phyloP scores from a whole-genome alignment of 768 basidiomycete genomes.

The Amanita polypyramis region DNA sequence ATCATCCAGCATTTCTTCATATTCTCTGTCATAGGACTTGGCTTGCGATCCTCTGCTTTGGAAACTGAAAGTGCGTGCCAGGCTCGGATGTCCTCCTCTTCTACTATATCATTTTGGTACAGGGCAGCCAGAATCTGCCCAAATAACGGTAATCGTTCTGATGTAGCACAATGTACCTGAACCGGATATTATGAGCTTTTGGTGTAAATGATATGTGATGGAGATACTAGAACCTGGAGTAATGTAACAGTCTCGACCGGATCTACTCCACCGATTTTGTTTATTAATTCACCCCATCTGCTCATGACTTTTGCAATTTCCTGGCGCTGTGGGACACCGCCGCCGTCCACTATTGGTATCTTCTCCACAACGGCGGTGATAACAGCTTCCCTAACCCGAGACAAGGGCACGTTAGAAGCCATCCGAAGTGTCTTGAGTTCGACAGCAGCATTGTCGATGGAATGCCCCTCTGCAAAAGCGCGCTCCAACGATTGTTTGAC shows the following conservation, averaged over 20 bases:
- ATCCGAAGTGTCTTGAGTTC: constrained; percentile 95
- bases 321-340: constrained; percentile 45
- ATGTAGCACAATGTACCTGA: constrained; percentile 57
- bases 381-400: constrained; percentile 82
- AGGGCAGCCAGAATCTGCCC: constrained; percentile 76
- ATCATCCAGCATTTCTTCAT: constrained; percentile 60
- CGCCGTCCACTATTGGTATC: constrained; percentile 51
- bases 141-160: constrained; percentile 60
- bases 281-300: constrained; percentile 79
- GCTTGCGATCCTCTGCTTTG: constrained; percentile 37
- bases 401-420: constrained; percentile 88
- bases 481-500: constrained; percentile 82
- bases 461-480: constrained; percentile 86
- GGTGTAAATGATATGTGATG: neutral
- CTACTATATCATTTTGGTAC: constrained; percentile 88
- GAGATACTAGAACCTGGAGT: constrained; percentile 50
- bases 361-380: constrained; percentile 72
- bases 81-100: constrained; percentile 79
- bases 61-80: constrained; percentile 65
- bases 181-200: neutral
- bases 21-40: constrained; percentile 36
- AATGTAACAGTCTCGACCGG: constrained; percentile 68
- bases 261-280: constrained; percentile 75
- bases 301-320: constrained; percentile 53
- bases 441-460: constrained; percentile 85